Conservation (phyloP, 768 basidiomycete species). For the Dacryopinax primogenitus region DNA sequence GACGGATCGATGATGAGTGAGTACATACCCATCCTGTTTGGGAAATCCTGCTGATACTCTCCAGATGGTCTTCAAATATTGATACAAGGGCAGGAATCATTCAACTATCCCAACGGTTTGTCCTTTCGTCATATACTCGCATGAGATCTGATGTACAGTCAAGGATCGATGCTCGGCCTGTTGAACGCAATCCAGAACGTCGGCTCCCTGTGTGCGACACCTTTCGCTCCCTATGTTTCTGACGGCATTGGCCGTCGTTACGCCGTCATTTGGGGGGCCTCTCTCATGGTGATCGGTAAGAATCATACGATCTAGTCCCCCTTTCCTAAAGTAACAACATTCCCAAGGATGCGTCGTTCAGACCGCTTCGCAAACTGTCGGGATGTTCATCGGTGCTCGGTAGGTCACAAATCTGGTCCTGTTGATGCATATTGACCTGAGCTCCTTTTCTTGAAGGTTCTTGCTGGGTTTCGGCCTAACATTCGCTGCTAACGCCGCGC, state of each 20-base stretch:
- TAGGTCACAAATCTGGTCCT: constrained; percentile 9
- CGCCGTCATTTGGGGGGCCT: constrained; percentile 53
- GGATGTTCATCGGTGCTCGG: constrained; percentile 41
- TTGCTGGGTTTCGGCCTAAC: constrained; percentile 45
- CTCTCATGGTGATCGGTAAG: constrained; percentile 54
- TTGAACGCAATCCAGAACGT: constrained; percentile 45
- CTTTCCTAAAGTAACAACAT: neutral
- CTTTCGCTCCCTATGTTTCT: constrained; percentile 34
- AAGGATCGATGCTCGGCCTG: constrained; percentile 39
- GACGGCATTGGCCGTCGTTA: constrained; percentile 58
- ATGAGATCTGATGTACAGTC: neutral
- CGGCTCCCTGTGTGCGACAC: neutral
- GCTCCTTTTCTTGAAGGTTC: neutral
- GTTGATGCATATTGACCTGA: constrained; percentile 14
- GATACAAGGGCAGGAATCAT: constrained; percentile 48
- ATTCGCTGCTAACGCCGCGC: constrained; percentile 56
- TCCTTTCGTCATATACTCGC: neutral
- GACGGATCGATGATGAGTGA: constrained; percentile 22
- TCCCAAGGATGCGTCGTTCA: constrained; percentile 39
- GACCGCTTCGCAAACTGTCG: constrained; percentile 52
- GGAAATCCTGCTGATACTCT: neutral
- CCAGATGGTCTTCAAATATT: constrained; percentile 53
- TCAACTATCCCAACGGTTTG: constrained; percentile 43
- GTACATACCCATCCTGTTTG: neutral
- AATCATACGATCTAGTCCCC: neutral